phyloP scores from a whole-genome alignment of 352 stramenopile species.

The Paralagenidium karlingii region DNA sequence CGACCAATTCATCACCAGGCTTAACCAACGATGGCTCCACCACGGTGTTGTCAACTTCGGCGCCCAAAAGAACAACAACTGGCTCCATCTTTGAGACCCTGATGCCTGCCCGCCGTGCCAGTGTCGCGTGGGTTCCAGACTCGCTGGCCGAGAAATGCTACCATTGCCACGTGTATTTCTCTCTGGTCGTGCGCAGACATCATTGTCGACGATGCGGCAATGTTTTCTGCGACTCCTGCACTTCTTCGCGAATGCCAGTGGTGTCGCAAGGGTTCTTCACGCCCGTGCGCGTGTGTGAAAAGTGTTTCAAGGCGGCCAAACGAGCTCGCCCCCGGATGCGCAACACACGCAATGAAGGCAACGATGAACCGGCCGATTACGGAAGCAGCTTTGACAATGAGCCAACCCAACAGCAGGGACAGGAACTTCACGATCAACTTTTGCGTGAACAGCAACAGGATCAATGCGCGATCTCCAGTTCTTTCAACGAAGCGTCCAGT shows the following conservation, averaged over 20 bases:
- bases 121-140: conserved; percentile 73
- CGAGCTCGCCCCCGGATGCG: no score
- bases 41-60: no score
- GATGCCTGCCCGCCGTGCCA: no score
- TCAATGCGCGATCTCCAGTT: background rate
- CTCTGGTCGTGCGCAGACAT: conserved; percentile 66
- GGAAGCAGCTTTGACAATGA: conserved; percentile 10
- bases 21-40: no score
- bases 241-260: conserved; percentile 63
- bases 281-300: conserved; percentile 69
- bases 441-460: background rate
- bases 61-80: no score
- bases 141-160: conserved; percentile 71
- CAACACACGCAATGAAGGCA: no score
- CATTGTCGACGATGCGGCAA: conserved; percentile 82
- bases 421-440: conserved; percentile 7
- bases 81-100: no score
- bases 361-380: no score
- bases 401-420: conserved; percentile 5
- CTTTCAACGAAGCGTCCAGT: no score
- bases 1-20: no score
- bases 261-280: conserved; percentile 48
- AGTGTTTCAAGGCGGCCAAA: conserved; percentile 58
- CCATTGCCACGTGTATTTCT: conserved; percentile 43
- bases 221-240: conserved; percentile 85